Conservation (phyloP, 75 land plant genomes). For the Pseudotsuga menziesii region DNA sequence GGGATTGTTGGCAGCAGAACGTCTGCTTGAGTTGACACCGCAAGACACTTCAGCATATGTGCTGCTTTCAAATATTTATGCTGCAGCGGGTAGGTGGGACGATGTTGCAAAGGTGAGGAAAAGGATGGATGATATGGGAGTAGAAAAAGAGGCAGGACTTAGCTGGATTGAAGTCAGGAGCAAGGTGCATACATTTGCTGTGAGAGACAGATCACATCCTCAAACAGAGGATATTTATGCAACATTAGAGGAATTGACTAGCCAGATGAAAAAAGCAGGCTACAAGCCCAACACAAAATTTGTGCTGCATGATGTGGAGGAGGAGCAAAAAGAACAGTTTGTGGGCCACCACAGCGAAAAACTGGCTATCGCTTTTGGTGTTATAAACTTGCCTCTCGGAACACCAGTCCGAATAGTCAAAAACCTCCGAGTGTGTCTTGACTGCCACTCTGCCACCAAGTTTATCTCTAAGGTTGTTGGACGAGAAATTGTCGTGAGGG, state of each 20-base stretch:
- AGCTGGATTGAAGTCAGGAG: constrained; percentile 35
- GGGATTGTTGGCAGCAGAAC: constrained; percentile 7
- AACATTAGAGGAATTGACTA: neutral
- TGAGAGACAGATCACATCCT: constrained; percentile 20
- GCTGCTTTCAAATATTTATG: constrained; percentile 25
- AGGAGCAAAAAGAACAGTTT: neutral
- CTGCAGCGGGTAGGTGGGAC: constrained; percentile 19
- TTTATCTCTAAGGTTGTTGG: neutral
- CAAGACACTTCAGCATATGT: constrained; percentile 18
- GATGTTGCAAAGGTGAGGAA: constrained; percentile 8
- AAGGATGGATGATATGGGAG: constrained; percentile 4
- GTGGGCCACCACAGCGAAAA: neutral
- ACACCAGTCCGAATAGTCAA: neutral
- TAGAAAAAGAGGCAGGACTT: constrained; percentile 11
- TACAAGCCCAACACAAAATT: neutral
- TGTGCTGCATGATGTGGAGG: constrained; percentile 8
- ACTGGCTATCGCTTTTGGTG: neutral
- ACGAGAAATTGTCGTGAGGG: constrained; percentile 5
- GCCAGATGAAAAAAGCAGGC: constrained; percentile 2
- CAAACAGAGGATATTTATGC: constrained; percentile 5
- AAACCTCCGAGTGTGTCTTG: neutral
- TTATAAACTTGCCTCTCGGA: neutral
- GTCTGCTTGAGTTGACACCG: constrained; percentile 17
- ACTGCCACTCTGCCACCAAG: neutral
- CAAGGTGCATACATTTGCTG: constrained; percentile 26